Base-by-base conservation (phyloP, 192 early-diverging fungal species). In the Coemansia aciculifera region DNA sequence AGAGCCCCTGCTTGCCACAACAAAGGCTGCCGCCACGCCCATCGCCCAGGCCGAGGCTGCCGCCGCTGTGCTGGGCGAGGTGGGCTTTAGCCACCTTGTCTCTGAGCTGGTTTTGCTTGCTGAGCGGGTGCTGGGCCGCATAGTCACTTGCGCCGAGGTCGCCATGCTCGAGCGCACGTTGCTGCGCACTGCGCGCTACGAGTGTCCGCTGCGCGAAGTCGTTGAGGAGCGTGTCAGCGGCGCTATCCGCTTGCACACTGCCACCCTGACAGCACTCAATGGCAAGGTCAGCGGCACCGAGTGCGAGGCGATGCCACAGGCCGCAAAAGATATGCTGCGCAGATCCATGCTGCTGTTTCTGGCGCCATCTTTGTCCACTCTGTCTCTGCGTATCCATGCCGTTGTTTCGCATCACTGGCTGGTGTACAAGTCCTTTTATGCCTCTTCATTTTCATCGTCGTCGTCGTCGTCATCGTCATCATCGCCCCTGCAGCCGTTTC, bases 391-490 rank as follows among this genome's bases (percentile, higher is more conserved):
- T 9, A 75, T 83, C 57, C 68, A 78, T 31, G 49, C 67, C 21
- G 73, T 83, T 17, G 48, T 72, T 13, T 24, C 66, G 23, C 81
- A 83, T 59, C 81, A 83, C 68, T 83, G 81, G 81, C 69, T 64
- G 7, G 81, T 83, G 15, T 83, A 78, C 64, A 83, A 75, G 70
- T 11, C 66, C 0, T 83, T 75, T 40, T 83, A 83, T 57, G 57
- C 71, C 23, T 54, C 51, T 10, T 29, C 51, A 13, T 13, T 29
- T 4, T 54, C 23, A 10, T 51, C 23, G 49, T 51, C 49, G 0
- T 48, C 48, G 17, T 17, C 42, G 11, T 17, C 21, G 21, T 21
- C 21, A 21, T 21, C n/a, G n/a, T n/a, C 42, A 27, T 27, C 27
- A 51, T 24, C 48, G 27, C 51, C 51, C 3, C 51, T 54, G 9